Evolutionary conservation across 805 yeast genomes (phyloP).

Genomic region (Maudiozyma serrabonitensis): DNA sequence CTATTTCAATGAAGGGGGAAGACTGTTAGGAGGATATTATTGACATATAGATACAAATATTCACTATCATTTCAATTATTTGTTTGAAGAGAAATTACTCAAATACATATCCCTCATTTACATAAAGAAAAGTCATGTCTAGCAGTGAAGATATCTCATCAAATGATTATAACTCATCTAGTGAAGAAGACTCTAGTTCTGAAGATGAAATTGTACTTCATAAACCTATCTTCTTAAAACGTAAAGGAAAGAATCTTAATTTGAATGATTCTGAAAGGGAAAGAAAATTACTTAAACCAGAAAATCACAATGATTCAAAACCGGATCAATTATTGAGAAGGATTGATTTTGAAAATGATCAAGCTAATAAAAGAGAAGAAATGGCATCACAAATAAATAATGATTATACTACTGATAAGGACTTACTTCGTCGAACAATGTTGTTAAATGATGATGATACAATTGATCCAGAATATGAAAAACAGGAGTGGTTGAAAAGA

Average conservation of each 20-base stretch:
- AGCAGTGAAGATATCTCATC: neutral
- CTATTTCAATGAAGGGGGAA: too few species aligned
- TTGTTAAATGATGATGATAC: conserved; percentile 22
- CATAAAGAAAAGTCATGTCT: too few species aligned
- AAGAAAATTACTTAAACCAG: neutral
- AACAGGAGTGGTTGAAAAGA: conserved; percentile 17
- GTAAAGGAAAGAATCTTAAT: neutral
- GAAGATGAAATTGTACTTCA: conserved; percentile 16
- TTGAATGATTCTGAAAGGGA: neutral
- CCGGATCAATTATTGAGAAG: conserved; percentile 6
- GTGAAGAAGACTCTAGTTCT: neutral
- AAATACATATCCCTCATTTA: too few species aligned
- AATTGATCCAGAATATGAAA: conserved; percentile 17
- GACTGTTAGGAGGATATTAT: too few species aligned
- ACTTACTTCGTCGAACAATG: conserved; percentile 13
- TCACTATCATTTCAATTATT: neutral
- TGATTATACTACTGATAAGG: conserved; percentile 21
- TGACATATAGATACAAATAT: too few species aligned
- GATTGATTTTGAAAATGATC: conserved; percentile 9
- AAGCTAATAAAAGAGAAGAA: conserved; percentile 6
- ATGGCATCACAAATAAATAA: conserved; percentile 5
- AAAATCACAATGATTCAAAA: neutral
- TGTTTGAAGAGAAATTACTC: too few species aligned
- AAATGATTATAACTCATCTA: neutral
- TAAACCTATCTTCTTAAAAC: conserved; percentile 22